Evolutionary conservation across 768 basidiomycete genomes (phyloP), one percentile per base, ranked within the genome.

Genomic region (Gyrodon lividus): DNA sequence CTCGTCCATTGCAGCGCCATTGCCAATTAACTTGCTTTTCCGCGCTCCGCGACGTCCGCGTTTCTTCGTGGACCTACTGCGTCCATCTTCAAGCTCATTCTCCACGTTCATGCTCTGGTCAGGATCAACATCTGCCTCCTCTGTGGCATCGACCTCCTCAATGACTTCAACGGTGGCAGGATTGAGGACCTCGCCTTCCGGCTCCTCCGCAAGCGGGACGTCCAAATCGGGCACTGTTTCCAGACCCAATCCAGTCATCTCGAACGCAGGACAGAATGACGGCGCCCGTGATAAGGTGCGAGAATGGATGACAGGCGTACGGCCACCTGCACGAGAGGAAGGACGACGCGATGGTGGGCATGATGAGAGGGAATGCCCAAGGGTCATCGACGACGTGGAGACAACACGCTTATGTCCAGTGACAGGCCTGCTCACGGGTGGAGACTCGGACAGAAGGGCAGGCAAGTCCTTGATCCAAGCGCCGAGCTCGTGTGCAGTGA

Each of bases 401-500:
- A 80, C 64, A 39, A 75, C 82, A 43, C 86, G 84, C 42, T 70
- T 66, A 59, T 88, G 87, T 10, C 74, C 60, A 13, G 50, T 56
- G 41, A 58, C 45, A 22, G 72, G 73, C 53, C 75, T 65, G 46
- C 46, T 44, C 40, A 43, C 52, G 1, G 54, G 64, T 14, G 39
- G 57, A 22, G 65, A 74, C 41, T 73, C 73, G 43, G 79, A 81
- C 44, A 96, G 76, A 46, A 91, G 76, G 23, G 78, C 72, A 22
- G 91, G 89, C n/a, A 99, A 74, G 59, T 85, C 83, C 68, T 82
- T 84, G 50, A 86, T 77, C 96, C 96, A 99, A 35, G 69, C 63
- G 10, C 93, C 94, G 62, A 99, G 91, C 51, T 90, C 92, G 35
- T 76, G 77, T 16, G 96, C 96, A 22, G 82, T 80, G 49, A 89